Evolutionary conservation across 495 filamentous ascomycete species (phyloP), one percentile per base, ranked within the genome.

Genomic region (Annulohypoxylon bovei): DNA sequence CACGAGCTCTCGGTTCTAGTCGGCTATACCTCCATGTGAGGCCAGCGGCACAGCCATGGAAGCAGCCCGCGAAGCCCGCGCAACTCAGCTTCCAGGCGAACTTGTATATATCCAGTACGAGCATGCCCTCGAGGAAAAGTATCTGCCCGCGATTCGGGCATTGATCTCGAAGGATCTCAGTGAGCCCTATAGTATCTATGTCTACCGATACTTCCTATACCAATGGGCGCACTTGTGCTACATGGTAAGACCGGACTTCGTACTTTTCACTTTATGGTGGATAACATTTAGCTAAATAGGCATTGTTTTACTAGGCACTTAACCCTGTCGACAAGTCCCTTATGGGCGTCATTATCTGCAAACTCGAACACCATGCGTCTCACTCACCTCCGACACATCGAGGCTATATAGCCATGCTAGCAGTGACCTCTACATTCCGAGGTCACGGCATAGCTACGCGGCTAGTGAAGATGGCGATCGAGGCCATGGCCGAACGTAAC

Each of bases 151-250:
- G 22, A 98, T 99, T 81, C 88, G 96, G 56, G 88, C 93, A 60
- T 80, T 99, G 75, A 99, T 99, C 76, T 97, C 94, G 27, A 95
- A 95, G 66, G 96, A 98, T 76, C 88, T 99, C 27, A 98, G 95
- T 63, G 96, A 99, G 77, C 96, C 96, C 1, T 99, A 99, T 81
- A 98, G 95, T 81, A 98, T 99, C 76, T 99, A 98, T 81, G 96
- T 99, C 53, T 99, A 98, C 82, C 88, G 96, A 27, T 99, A 98
- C 82, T 99, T 99, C 76, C 84, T 99, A 16, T 98, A 95, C 77
- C 93, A 98, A 88, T 99, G 96, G 96, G 93, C 92, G 18, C 90
- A 98, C 71, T 83, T 99, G 20, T 98, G 96, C 75, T 98, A 92
- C 77, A 92, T 99, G 86, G 92, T 93, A 80, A 64, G 76, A 28